Conservation (phyloP, 164 flowering plant genomes). For the Tetracentron sinense region DNA sequence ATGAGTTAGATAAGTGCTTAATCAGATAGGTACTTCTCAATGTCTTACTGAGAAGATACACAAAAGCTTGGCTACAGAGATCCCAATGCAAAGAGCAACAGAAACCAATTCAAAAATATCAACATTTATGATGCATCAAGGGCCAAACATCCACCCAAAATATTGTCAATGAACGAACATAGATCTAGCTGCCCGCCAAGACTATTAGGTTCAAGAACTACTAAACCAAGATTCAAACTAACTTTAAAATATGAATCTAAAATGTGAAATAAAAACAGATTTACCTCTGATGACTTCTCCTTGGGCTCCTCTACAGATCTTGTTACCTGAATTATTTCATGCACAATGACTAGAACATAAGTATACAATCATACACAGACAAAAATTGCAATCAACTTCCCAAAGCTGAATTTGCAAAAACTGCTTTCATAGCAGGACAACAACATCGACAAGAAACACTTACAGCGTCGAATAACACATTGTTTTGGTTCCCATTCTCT, state of each 20-base stretch:
- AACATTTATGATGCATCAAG: background rate
- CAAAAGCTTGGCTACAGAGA: background rate
- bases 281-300: conserved; percentile 57
- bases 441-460: conserved; percentile 18
- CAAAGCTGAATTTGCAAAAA: background rate
- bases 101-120: background rate
- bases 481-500: conserved; percentile 46
- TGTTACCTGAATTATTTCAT: conserved; percentile 39
- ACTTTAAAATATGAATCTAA: background rate
- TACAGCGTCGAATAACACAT: conserved; percentile 52
- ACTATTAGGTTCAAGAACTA: background rate
- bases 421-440: background rate
- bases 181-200: background rate
- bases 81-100: background rate
- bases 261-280: background rate
- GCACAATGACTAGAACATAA: background rate
- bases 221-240: background rate
- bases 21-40: background rate
- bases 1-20: background rate
- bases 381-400: background rate
- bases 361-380: background rate
- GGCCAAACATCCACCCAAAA: background rate
- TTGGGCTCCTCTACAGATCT: conserved; percentile 46
- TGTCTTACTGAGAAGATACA: background rate
- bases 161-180: background rate